Evolutionary conservation across 2,329 filamentous ascomycete genomes (phyloP), one percentile per base, ranked within the genome.

Genomic region (Diaporthe helianthi): DNA sequence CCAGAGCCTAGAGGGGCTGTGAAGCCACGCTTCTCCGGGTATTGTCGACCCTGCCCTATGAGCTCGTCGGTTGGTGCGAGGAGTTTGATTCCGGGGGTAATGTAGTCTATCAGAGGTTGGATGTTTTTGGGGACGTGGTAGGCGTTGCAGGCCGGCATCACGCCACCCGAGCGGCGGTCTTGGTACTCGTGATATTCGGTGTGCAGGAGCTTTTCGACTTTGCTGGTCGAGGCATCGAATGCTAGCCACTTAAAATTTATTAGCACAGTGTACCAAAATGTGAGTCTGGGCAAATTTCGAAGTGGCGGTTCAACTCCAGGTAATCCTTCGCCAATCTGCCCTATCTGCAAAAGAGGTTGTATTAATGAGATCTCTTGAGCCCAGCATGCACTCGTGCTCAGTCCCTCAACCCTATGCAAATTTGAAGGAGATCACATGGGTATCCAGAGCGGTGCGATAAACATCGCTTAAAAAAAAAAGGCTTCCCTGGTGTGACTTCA

Each of bases 121-220:
- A 73, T 55, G 3, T 55, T 41, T 22, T 52, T 65, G 15, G 72
- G 72, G 2, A 72, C 67, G 47, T 73, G 67, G 31, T 73, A 73
- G 41, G 67, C 65, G 22, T 71, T 46, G 29, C 70, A 73, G n/a
- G 68, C 61, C 3, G 74, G 74, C 26, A 76, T 64, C 46, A 75
- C 74, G 31, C 68, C 71, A 7, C 69, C 72, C 36, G 71, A 73
- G 12, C 72, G 67, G 38, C 58, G 63, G 67, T 77, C 74, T 64
- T 74, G 72, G 26, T 72, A 75, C n/a, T 74, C 69, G 63, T 74
- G 72, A 66, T 71, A 77, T 47, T 75, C 73, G 9, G 75, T 69
- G 63, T 72, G 47, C 51, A 77, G 67, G 9, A 77, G 72, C 4
- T 69, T 58, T 66, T 76, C 76, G 19, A 73, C 74, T 65, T 74